These are phyloP conservation scores for Arthrobotrys sphaeroides DNA, from an alignment of 2,329 filamentous ascomycete species.

Conservation along the genomic window DNA sequence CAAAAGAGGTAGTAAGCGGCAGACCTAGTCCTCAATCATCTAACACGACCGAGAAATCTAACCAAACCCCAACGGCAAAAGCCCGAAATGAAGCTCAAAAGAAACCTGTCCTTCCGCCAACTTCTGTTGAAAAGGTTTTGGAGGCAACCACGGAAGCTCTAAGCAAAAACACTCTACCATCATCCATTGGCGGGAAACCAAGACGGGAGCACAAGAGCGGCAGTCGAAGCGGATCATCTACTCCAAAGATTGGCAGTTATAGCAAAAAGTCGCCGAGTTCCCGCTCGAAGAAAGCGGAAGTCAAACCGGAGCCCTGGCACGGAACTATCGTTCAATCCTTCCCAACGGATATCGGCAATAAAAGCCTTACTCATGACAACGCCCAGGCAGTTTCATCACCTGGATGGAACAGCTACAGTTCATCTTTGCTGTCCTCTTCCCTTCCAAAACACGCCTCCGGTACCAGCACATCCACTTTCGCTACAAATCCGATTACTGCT, in stretches of 20 bases:
- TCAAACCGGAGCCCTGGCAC: constrained; percentile 47
- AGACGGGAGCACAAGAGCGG: constrained; percentile 44
- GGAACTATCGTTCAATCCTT: constrained; percentile 46
- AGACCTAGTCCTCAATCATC: constrained; percentile 54
- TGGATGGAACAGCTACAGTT: constrained; percentile 51
- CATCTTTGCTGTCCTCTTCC: constrained; percentile 43
- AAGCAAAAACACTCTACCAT: constrained; percentile 50
- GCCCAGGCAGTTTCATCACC: constrained; percentile 50
- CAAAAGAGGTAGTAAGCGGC: constrained; percentile 55
- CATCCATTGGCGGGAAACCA: constrained; percentile 35
- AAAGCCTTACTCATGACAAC: constrained; percentile 27
- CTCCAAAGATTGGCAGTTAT: constrained; percentile 49
- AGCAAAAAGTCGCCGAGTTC: constrained; percentile 50
- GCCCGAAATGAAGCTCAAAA: constrained; percentile 55
- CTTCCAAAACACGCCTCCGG: constrained; percentile 49
- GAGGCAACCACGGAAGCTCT: constrained; percentile 54
- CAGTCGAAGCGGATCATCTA: constrained; percentile 48
- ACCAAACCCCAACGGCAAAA: constrained; percentile 50
- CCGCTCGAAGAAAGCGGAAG: constrained; percentile 43
- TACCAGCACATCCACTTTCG: constrained; percentile 46
- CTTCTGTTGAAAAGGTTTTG: constrained; percentile 54
- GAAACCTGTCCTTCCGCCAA: constrained; percentile 54
- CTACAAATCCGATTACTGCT: constrained; percentile 48
- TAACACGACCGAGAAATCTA: constrained; percentile 54
- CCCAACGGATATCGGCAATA: constrained; percentile 36